Conservation (phyloP, 2,329 filamentous ascomycete species). For the Pseudogymnoascus sp. region DNA sequence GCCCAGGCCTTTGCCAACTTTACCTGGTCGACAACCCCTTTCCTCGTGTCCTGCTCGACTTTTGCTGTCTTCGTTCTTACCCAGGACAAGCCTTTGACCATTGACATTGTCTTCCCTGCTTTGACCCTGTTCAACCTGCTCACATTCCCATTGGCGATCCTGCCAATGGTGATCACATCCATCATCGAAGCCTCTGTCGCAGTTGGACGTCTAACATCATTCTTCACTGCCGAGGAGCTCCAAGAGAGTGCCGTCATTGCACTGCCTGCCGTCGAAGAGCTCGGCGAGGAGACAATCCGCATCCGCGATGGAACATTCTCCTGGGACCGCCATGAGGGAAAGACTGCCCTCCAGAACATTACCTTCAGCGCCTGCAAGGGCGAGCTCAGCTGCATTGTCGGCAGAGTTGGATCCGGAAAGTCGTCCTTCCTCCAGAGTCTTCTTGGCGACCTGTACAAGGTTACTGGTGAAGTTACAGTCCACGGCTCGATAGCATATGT, state of each 20-base stretch:
- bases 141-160: slow-evolving; percentile 85
- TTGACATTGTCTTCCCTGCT: slow-evolving; percentile 92
- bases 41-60: slow-evolving; percentile 93
- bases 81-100: slow-evolving; percentile 71
- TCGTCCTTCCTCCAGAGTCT: slow-evolving; percentile 85
- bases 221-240: slow-evolving; percentile 80
- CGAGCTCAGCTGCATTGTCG: slow-evolving; percentile 86
- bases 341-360: slow-evolving; percentile 69
- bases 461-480: slow-evolving; percentile 73
- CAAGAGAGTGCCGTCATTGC: slow-evolving; percentile 73
- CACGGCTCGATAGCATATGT: slow-evolving; percentile 84
- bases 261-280: slow-evolving; percentile 62
- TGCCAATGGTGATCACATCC: slow-evolving; percentile 96
- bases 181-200: slow-evolving; percentile 96
- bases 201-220: slow-evolving; percentile 75
- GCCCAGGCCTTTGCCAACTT: slow-evolving; percentile 94
- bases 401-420: slow-evolving; percentile 90
- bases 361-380: slow-evolving; percentile 86
- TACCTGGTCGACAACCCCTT: slow-evolving; percentile 95
- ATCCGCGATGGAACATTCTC: slow-evolving; percentile 85
- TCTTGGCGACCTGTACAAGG: slow-evolving; percentile 87
- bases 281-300: slow-evolving; percentile 77
- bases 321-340: slow-evolving; percentile 78
- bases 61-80: slow-evolving; percentile 92
- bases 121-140: slow-evolving; percentile 90